phyloP scores from a whole-genome alignment of 441 rosid genomes.

The Croton laevigatus region DNA sequence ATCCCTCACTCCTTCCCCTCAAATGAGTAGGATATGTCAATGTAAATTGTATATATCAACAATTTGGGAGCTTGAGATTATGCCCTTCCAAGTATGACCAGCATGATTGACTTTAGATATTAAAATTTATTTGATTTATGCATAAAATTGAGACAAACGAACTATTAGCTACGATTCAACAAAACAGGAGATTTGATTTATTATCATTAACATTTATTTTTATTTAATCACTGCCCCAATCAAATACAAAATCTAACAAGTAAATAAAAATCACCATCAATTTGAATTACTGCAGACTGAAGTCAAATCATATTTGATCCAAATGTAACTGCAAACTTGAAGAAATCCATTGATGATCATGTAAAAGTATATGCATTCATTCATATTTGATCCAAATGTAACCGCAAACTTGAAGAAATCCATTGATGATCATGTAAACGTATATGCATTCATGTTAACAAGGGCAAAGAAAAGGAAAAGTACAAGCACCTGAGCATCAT shows the following conservation, averaged over 20 bases:
- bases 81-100: background rate
- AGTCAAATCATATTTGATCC: background rate
- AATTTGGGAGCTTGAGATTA: background rate
- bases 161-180: background rate
- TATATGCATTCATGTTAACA: background rate
- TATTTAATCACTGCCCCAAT: background rate
- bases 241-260: background rate
- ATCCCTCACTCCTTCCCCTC: background rate
- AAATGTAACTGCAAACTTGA: background rate
- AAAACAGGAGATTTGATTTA: background rate
- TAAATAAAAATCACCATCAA: background rate
- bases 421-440: background rate
- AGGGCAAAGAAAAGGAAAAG: background rate
- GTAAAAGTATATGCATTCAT: background rate
- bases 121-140: background rate
- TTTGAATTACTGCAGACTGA: background rate
- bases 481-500: slow-evolving; percentile 67
- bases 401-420: background rate
- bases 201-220: background rate
- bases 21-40: background rate
- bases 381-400: background rate
- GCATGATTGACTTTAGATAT: background rate
- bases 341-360: background rate
- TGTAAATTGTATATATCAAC: background rate
- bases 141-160: background rate